These are phyloP conservation scores for Solanum neorickii DNA, from an alignment of 257 asterid species.

Conservation along the genomic window DNA sequence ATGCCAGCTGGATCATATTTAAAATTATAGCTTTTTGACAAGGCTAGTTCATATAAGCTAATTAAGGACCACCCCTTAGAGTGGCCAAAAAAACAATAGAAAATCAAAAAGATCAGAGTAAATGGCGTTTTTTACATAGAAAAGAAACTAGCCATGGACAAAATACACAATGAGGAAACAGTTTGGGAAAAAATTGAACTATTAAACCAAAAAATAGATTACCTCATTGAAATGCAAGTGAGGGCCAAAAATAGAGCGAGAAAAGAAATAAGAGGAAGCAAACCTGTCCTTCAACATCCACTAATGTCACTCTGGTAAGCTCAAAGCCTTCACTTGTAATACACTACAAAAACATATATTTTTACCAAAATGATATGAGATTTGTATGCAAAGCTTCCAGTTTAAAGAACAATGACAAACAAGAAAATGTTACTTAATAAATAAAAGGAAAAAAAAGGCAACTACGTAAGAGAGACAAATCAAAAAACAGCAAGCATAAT, in stretches of 20 bases:
- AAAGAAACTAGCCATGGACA: neutral
- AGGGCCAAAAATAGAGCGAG: neutral
- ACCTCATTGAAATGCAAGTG: neutral
- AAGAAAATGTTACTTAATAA: neutral
- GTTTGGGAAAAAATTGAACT: neutral
- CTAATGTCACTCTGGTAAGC: constrained; percentile 80
- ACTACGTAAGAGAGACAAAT: neutral
- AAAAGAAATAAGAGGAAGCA: neutral
- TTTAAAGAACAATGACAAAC: neutral
- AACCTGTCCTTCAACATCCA: constrained; percentile 79
- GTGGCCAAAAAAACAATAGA: neutral
- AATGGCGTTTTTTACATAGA: neutral
- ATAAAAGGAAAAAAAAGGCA: neutral
- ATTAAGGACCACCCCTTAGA: neutral
- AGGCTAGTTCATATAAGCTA: neutral
- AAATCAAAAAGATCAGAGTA: neutral
- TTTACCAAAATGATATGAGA: neutral
- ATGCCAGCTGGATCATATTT: neutral
- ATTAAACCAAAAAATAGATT: neutral
- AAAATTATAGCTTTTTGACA: neutral
- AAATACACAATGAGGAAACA: neutral
- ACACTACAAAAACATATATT: constrained; percentile 43
- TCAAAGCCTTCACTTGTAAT: constrained; percentile 78
- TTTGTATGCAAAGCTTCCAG: neutral
- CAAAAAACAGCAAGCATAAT: neutral